Conservation (phyloP, 495 filamentous ascomycete species). For the Thozetella sp. region DNA sequence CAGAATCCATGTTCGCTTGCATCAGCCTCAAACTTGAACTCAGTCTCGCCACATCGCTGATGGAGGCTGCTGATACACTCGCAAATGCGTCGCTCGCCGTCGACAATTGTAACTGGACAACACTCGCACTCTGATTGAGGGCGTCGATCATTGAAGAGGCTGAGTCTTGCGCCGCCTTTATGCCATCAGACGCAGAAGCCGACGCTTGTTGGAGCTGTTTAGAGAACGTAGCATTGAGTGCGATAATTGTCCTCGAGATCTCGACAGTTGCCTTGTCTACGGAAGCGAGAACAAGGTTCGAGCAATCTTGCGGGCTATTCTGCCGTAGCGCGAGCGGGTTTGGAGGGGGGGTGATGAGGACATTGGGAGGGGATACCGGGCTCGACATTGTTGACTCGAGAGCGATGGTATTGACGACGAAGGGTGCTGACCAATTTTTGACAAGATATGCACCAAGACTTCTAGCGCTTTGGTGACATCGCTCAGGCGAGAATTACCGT, state of each 20-base stretch:
- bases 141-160: not conserved
- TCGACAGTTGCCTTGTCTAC: not conserved
- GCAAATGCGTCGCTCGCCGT: not conserved
- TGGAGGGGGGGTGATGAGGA: not conserved
- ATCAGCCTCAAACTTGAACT: not conserved
- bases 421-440: no score
- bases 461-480: no score
- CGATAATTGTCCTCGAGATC: not conserved
- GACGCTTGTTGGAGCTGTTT: not conserved
- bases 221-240: not conserved
- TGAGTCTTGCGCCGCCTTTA: not conserved
- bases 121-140: not conserved
- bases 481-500: no score
- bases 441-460: no score
- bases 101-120: not conserved
- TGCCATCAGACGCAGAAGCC: not conserved
- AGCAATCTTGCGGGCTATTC: not conserved
- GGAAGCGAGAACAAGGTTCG: not conserved
- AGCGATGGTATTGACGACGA: no score
- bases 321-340: not conserved
- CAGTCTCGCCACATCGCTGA: not conserved
- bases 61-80: not conserved
- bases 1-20: not conserved
- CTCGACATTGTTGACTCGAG: no score
- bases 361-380: no score